Evolutionary conservation across 176 grass and related monocot genomes (phyloP).

Genomic region (Raddia guianensis): DNA sequence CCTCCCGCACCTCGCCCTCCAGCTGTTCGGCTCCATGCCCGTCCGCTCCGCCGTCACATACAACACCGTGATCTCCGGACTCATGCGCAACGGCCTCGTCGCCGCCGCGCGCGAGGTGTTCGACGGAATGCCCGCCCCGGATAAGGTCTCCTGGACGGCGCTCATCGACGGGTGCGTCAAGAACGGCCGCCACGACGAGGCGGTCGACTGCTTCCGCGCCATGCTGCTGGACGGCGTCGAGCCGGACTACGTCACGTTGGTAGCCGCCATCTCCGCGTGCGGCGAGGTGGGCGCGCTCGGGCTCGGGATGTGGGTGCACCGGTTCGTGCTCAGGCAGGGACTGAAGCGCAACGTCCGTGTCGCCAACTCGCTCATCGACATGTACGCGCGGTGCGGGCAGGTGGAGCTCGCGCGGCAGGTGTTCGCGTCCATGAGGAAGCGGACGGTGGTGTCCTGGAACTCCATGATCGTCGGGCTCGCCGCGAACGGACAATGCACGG

Average conservation of each 20-base stretch:
- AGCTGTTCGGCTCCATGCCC: conserved; percentile 66
- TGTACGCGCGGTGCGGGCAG: conserved; percentile 71
- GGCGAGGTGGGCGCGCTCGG: conserved; percentile 53
- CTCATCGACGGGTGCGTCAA: conserved; percentile 66
- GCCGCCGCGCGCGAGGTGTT: conserved; percentile 53
- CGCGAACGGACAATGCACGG: conserved; percentile 42
- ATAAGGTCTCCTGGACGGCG: conserved; percentile 73
- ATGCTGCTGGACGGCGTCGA: conserved; percentile 50
- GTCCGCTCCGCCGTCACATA: conserved; percentile 52
- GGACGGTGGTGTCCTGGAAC: conserved; percentile 67
- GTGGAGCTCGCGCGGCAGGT: conserved; percentile 59
- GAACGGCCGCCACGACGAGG: conserved; percentile 60
- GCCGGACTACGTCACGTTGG: conserved; percentile 60
- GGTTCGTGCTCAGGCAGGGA: conserved; percentile 12
- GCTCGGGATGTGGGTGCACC: conserved; percentile 71
- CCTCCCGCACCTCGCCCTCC: conserved; percentile 47
- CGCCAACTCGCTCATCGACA: conserved; percentile 61
- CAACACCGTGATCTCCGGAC: conserved; percentile 68
- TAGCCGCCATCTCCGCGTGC: conserved; percentile 54
- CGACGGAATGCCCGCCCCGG: conserved; percentile 48
- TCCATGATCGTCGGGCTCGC: conserved; percentile 61
- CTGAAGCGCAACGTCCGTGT: conserved; percentile 54
- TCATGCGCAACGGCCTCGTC: conserved; percentile 58
- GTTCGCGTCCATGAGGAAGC: conserved; percentile 51
- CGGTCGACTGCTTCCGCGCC: conserved; percentile 51